Base-by-base conservation (phyloP, 148 eudicot species). In the Camellia japonica region DNA sequence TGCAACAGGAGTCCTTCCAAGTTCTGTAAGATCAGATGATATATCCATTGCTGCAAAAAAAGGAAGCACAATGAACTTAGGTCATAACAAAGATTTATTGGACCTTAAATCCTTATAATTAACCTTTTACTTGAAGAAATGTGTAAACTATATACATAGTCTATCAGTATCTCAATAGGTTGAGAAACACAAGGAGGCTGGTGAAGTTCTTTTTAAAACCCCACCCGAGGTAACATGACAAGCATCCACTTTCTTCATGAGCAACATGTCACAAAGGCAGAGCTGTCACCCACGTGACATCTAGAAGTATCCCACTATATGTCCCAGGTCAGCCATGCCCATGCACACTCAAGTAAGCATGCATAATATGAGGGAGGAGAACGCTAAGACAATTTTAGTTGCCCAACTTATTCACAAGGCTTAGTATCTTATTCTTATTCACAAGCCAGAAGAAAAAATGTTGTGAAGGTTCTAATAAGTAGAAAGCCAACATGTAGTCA, bases 11-110 rank as follows among this genome's bases (percentile, higher is more conserved):
- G 98, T 97, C 86, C 86, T 94, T 84, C 97, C 97, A 30, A 97
- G 90, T 86, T 97, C 98, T 5, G 94, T 94, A 78, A 97, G 99
- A 91, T 94, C 98, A 81, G 98, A 94, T 59, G 98, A 97, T 83
- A 94, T 83, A 86, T 97, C 99, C 98, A 97, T 85, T 49, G 97
- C 98, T 96, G 95, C 82, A 84, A 82, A 44, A 41, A 71, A 5
- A 68, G 56, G 43, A 63, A 56, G 49, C 46, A 18, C 30, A 78
- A 4, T 2, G 6, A 49, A 19, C 18, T 13, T 23, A 20, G 14
- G 43, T 65, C 68, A 75, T 67, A 75, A 7, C 6, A 58, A 74
- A 42, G 52, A 74, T 42, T 43, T 19, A 74, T n/a, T 16, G 76
- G 47, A 55, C 13, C 12, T 73, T 19, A 73, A 13, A 55, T 58